A percentile compares a stretch with the other conserved stretches of the same genome.
phyloP scores from a whole-genome alignment of 768 basidiomycete species.

The Naematelia aurantialba region DNA sequence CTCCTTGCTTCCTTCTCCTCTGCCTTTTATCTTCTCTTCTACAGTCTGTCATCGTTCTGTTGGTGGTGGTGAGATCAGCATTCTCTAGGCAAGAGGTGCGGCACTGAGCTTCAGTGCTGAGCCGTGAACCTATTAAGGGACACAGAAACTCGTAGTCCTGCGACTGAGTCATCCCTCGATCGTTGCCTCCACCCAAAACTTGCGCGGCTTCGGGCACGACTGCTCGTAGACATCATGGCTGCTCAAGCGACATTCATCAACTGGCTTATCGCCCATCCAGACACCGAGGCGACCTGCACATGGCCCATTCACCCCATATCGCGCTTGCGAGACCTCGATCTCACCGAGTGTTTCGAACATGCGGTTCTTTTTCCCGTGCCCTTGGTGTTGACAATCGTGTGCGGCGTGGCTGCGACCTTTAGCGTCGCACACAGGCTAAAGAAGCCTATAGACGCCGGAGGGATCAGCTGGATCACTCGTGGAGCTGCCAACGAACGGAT shows the following conservation, averaged over 20 bases:
- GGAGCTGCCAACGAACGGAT: constrained; percentile 56
- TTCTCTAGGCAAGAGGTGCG: too few species aligned
- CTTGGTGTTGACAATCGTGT: constrained; percentile 54
- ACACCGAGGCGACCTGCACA: constrained; percentile 3
- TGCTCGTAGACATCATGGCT: neutral
- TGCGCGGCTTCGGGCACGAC: neutral
- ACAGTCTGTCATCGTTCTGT: too few species aligned
- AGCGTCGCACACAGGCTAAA: constrained; percentile 23
- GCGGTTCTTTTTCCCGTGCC: constrained; percentile 61
- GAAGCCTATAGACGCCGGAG: constrained; percentile 50
- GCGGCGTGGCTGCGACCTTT: constrained; percentile 47
- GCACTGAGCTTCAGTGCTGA: too few species aligned
- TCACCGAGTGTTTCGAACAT: constrained; percentile 78
- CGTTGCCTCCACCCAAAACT: neutral
- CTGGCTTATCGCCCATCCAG: neutral
- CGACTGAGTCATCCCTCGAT: neutral
- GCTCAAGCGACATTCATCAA: neutral
- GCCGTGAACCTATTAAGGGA: too few species aligned
- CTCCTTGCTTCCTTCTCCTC: too few species aligned
- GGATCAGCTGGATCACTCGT: constrained; percentile 46
- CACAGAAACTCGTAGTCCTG: too few species aligned
- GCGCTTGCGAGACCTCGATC: constrained; percentile 62
- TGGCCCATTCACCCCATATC: constrained; percentile 54
- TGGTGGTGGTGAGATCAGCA: too few species aligned
- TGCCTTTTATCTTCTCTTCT: too few species aligned